These are phyloP conservation scores for Cadophora sp. DNA, from an alignment of 2,329 filamentous ascomycete species.

Conservation along the genomic window DNA sequence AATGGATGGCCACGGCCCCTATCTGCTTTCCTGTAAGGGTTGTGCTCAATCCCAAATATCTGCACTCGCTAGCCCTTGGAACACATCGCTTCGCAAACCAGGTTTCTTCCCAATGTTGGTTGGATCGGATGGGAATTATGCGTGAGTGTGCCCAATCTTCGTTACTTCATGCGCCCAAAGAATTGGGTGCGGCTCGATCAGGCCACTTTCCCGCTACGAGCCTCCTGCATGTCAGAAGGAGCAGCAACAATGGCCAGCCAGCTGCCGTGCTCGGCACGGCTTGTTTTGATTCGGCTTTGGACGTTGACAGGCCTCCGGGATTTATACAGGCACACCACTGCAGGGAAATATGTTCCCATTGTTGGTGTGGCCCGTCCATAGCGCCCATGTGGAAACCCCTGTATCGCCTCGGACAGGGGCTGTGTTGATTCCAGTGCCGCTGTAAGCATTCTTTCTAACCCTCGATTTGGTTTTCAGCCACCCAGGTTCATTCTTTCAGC, in stretches of 20 bases:
- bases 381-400: too few species aligned
- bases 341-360: too few species aligned
- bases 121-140: background rate
- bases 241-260: background rate
- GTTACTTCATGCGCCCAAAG: background rate
- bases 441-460: slow-evolving; percentile 5
- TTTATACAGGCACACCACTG: background rate
- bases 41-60: background rate
- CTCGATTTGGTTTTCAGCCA: background rate
- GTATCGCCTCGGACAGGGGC: too few species aligned
- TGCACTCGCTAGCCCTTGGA: slow-evolving; percentile 1
- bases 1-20: background rate
- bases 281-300: slow-evolving; percentile 7
- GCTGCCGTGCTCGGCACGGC: background rate
- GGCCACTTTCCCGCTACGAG: background rate
- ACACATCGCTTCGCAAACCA: background rate
- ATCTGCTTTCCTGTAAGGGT: background rate
- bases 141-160: background rate
- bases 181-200: slow-evolving; percentile 1
- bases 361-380: too few species aligned
- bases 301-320: too few species aligned
- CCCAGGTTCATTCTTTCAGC: slow-evolving; percentile 17
- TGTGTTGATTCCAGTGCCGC: slow-evolving; percentile 12
- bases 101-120: background rate
- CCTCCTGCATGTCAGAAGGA: background rate